Evolutionary conservation across 78 protist genomes (phyloP), one percentile per base, ranked within the genome.

Genomic region (Dictyostelium citrinum): DNA sequence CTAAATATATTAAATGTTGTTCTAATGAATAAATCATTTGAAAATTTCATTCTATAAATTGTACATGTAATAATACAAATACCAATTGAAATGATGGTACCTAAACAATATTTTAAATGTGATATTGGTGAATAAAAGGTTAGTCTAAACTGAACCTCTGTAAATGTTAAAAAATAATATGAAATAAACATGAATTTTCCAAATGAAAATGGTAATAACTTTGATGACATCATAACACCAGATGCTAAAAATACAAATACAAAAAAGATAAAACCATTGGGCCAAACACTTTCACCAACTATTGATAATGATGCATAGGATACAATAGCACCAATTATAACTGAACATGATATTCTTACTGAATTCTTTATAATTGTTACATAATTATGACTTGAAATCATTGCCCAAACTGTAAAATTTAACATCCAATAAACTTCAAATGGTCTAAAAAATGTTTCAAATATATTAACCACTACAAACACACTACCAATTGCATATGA

Each of bases 401-500:
- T 16, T 70, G 77, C 77, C 77, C 77, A 70, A 70, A 33, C n/a
- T 6, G 77, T 16, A 31, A 70, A 70, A 70, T 70, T 70, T 33
- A 70, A 16, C 22, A 35, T 29, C 77, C 77, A 70, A 17, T 70
- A 70, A 29, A 70, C 33, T 29, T 70, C 77, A 33, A 70, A 70
- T 31, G 43, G n/a, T 16, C 77, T 70, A 70, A 70, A 70, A 33
- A 70, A 70, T 3, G 3, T 16, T 70, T 33, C 39, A 33, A 33
- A 70, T 33, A 31, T 20, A 16, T 12, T 11, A 11, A 70, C 33
- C 0, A 70, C 77, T 70, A 70, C 77, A 70, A 70, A 70, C 16
- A 70, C 6, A 33, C 77, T 70, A 16, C 77, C 24, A 70, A 70
- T 70, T 33, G 77, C 37, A 70, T 70, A 70, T 70, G 77, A 11